Evolutionary conservation across 75 land plant species (phyloP).

Genomic region (Cunninghamia lanceolata): DNA sequence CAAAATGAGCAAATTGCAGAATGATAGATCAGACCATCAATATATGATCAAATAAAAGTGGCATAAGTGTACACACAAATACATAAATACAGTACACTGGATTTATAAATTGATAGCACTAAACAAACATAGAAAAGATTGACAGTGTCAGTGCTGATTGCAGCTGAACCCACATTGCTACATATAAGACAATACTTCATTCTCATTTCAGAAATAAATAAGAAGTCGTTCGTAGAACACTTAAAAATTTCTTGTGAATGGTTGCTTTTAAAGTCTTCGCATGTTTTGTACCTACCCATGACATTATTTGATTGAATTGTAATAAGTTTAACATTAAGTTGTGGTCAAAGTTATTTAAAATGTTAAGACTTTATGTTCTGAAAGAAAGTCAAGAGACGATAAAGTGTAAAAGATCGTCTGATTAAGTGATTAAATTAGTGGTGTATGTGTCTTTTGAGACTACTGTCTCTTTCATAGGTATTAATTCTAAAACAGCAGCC

Average conservation of each 20-base stretch:
- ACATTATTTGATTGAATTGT: background rate
- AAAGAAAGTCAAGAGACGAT: background rate
- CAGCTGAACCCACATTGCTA: background rate
- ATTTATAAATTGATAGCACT: background rate
- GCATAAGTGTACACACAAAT: background rate
- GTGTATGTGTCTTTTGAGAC: background rate
- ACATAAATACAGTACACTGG: background rate
- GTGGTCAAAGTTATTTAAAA: background rate
- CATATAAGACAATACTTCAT: background rate
- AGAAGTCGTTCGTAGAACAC: background rate
- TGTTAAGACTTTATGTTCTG: background rate
- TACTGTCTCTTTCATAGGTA: background rate
- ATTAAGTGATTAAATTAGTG: background rate
- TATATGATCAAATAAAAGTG: background rate
- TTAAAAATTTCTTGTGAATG: background rate
- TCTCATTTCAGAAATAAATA: background rate
- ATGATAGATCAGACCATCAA: background rate
- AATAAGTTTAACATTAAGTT: background rate
- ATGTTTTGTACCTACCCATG: background rate
- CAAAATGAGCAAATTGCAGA: background rate
- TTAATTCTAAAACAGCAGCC: background rate
- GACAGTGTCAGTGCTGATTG: background rate
- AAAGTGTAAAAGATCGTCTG: background rate
- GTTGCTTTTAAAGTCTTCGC: background rate
- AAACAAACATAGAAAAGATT: background rate